phyloP scores from a whole-genome alignment of 2,329 filamentous ascomycete species.

The Neonectria ditissima region DNA sequence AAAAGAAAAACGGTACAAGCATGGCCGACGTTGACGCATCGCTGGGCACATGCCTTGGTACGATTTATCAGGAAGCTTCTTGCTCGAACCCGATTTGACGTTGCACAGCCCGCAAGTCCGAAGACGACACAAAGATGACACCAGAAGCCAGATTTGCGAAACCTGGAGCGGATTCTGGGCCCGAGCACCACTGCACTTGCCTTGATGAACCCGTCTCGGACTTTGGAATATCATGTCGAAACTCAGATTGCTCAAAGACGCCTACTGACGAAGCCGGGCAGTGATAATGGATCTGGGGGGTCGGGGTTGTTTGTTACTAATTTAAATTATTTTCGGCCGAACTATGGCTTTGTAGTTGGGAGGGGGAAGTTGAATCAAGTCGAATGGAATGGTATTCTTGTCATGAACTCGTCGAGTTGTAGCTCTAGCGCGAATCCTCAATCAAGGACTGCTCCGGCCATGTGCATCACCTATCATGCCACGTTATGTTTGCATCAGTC shows the following conservation, averaged over 20 bases:
- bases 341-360: too few relatives aligned
- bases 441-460: neutral
- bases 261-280: neutral
- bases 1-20: neutral
- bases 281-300: neutral
- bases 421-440: neutral
- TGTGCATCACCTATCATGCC: neutral
- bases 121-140: neutral
- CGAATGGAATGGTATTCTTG: neutral
- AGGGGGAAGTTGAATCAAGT: neutral
- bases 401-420: neutral
- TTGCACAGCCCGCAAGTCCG: neutral
- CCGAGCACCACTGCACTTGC: slow-evolving; percentile 19
- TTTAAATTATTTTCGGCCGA: neutral
- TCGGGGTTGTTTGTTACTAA: neutral
- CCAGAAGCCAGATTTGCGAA: neutral
- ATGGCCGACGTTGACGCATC: slow-evolving; percentile 27
- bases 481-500: neutral
- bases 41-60: slow-evolving; percentile 17
- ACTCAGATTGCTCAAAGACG: slow-evolving; percentile 13
- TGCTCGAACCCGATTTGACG: slow-evolving; percentile 1
- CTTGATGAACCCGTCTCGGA: slow-evolving; percentile 14
- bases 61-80: neutral
- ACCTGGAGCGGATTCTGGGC: slow-evolving; percentile 7
- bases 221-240: slow-evolving; percentile 20